These are phyloP conservation scores for Dovyalis caffra DNA, from an alignment of 345 rosid species.

Conservation along the genomic window DNA sequence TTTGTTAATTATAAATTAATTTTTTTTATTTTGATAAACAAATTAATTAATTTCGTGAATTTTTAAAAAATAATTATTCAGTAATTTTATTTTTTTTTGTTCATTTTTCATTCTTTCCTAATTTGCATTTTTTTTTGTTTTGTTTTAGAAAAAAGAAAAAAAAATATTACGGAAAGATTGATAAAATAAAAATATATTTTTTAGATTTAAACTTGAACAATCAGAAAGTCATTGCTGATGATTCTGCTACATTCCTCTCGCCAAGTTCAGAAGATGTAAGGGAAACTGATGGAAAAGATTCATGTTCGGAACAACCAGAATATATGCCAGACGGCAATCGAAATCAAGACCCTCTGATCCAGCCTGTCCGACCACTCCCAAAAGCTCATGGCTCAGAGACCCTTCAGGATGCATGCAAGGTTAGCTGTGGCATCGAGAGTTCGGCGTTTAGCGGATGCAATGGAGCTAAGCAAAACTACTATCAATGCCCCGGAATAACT, in stretches of 20 bases:
- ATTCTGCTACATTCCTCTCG: conserved; percentile 61
- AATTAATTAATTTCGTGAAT: no score
- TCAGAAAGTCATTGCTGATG: conserved; percentile 76
- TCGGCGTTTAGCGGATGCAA: conserved; percentile 67
- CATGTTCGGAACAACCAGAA: conserved; percentile 50
- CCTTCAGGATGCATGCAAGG: conserved; percentile 72
- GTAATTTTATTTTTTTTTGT: no score
- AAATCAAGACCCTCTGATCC: conserved; percentile 50
- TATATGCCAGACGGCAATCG: conserved; percentile 49
- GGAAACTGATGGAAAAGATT: conserved; percentile 83
- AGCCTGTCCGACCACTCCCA: conserved; percentile 52
- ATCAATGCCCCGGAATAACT: conserved; percentile 56
- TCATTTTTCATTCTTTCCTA: no score
- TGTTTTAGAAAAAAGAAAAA: no score
- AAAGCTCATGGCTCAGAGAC: conserved; percentile 60
- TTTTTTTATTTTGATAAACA: no score
- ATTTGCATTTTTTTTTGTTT: no score
- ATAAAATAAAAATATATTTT: no score
- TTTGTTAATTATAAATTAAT: no score
- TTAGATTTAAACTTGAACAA: conserved; percentile 68
- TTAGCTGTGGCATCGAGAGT: conserved; percentile 68
- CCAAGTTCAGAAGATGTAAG: conserved; percentile 60
- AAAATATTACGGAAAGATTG: no score
- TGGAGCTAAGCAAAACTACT: conserved; percentile 52
- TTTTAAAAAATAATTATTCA: no score